phyloP scores from a whole-genome alignment of 2,329 filamentous ascomycete species.

The Epichloe aotearoae region DNA sequence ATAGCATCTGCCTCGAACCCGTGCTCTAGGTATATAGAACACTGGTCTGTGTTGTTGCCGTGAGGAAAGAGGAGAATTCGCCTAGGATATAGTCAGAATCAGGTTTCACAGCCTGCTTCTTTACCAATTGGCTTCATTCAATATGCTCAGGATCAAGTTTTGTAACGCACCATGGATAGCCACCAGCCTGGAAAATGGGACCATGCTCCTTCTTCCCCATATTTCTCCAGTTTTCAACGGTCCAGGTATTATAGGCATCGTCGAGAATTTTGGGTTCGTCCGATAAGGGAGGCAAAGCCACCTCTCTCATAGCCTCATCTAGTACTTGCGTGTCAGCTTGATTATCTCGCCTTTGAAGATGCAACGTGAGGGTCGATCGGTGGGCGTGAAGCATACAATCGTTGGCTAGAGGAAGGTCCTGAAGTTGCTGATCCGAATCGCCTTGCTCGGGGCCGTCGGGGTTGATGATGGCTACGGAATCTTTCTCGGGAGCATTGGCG shows the following conservation, averaged over 20 bases:
- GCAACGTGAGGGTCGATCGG: neutral
- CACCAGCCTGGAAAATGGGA: conserved; percentile 74
- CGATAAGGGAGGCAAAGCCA: conserved; percentile 56
- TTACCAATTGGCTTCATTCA: neutral
- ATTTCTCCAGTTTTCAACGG: conserved; percentile 69
- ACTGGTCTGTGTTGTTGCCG: conserved; percentile 87
- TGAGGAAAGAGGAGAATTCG: conserved; percentile 90
- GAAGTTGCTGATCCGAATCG: conserved; percentile 30
- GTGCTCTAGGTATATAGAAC: conserved; percentile 93
- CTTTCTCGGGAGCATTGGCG: conserved; percentile 34
- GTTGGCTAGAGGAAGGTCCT: conserved; percentile 35
- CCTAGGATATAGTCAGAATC: conserved; percentile 33
- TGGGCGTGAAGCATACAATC: conserved; percentile 32
- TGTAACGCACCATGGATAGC: conserved; percentile 63
- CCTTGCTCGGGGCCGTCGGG: conserved; percentile 34
- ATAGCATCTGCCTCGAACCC: conserved; percentile 64
- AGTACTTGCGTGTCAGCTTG: neutral
- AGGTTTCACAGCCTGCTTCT: neutral
- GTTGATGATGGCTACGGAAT: conserved; percentile 40
- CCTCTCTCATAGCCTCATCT: conserved; percentile 78
- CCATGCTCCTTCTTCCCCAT: conserved; percentile 74
- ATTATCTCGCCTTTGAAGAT: neutral
- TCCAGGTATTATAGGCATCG: conserved; percentile 71
- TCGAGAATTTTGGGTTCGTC: conserved; percentile 71
- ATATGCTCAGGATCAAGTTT: neutral